phyloP scores from a whole-genome alignment of 1,139 yeast species.

The Hemisphaericaspora subhashii region DNA sequence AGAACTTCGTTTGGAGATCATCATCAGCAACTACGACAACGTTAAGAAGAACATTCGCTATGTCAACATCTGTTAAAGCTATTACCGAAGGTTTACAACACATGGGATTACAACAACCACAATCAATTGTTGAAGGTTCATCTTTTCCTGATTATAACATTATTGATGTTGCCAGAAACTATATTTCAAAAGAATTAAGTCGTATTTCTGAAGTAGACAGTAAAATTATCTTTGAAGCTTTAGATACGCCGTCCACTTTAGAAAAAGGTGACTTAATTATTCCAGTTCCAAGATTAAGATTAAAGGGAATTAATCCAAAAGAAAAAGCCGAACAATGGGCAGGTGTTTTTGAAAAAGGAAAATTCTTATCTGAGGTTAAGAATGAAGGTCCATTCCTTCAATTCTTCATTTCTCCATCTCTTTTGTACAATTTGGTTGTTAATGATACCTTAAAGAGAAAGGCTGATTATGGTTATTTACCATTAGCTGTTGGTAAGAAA shows the following conservation, averaged over 20 bases:
- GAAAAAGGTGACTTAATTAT: conserved; percentile 93
- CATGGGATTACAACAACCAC: conserved; percentile 38
- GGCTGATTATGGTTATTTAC: conserved; percentile 68
- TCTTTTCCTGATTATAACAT: conserved; percentile 76
- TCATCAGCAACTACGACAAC: conserved; percentile 1
- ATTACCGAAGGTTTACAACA: conserved; percentile 37
- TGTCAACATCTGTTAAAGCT: conserved; percentile 17
- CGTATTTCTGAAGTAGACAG: conserved; percentile 71
- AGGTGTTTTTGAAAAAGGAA: conserved; percentile 61
- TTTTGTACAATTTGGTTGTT: conserved; percentile 67
- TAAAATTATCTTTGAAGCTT: conserved; percentile 72
- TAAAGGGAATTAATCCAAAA: conserved; percentile 83
- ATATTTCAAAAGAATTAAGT: conserved; percentile 77
- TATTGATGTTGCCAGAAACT: conserved; percentile 83
- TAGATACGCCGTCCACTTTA: conserved; percentile 82
- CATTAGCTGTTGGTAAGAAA: conserved; percentile 73
- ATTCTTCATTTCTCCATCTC: conserved; percentile 71
- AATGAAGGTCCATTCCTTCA: conserved; percentile 93
- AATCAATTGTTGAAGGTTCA: conserved; percentile 18
- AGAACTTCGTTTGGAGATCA: conserved; percentile 5
- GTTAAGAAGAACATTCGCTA: conserved; percentile 2
- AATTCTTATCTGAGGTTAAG: conserved; percentile 65
- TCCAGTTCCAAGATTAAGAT: conserved; percentile 90
- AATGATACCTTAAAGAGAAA: conserved; percentile 68
- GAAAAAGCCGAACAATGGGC: conserved; percentile 88